A percentile compares a stretch with the other conserved stretches of the same genome.
Evolutionary conservation across 1,139 yeast genomes (phyloP).

Genomic region (Casaregolazyma suthepensis): DNA sequence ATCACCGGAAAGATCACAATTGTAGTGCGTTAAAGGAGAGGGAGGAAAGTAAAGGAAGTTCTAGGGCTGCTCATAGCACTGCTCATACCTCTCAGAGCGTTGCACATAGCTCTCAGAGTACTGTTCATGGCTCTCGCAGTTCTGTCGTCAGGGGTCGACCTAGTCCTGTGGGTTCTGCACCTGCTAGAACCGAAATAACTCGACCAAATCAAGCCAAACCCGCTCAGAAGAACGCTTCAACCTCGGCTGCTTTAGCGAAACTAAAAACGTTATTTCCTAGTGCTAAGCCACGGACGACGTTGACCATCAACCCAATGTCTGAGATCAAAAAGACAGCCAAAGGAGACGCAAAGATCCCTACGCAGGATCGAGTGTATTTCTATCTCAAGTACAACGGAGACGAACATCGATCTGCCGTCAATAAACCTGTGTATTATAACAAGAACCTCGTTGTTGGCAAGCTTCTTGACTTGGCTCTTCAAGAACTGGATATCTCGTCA

Average conservation of each 20-base stretch:
- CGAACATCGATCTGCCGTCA: slow-evolving; percentile 27
- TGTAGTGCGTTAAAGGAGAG: slow-evolving; percentile 24
- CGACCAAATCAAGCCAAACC: not conserved
- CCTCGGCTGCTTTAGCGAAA: slow-evolving; percentile 7
- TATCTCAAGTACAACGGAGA: slow-evolving; percentile 39
- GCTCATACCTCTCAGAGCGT: too few relatives aligned
- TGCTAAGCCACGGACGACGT: not conserved
- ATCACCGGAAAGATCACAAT: slow-evolving; percentile 42
- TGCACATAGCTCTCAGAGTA: too few relatives aligned
- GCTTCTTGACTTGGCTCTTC: slow-evolving; percentile 64
- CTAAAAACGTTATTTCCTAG: slow-evolving; percentile 6
- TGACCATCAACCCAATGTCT: slow-evolving; percentile 18
- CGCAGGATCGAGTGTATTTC: slow-evolving; percentile 54
- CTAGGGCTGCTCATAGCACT: too few relatives aligned
- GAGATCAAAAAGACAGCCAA: slow-evolving; percentile 50
- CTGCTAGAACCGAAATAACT: slow-evolving; percentile 5
- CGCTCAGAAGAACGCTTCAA: not conserved
- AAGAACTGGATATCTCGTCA: slow-evolving; percentile 48
- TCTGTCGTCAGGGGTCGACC: not conserved
- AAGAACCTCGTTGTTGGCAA: slow-evolving; percentile 73
- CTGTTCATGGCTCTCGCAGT: not conserved
- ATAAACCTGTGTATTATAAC: slow-evolving; percentile 46
- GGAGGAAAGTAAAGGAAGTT: too few relatives aligned
- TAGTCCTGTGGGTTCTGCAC: too few relatives aligned
- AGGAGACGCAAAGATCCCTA: slow-evolving; percentile 59